Base-by-base conservation (phyloP, 305 asterid species). In the Fraxinus nigra region DNA sequence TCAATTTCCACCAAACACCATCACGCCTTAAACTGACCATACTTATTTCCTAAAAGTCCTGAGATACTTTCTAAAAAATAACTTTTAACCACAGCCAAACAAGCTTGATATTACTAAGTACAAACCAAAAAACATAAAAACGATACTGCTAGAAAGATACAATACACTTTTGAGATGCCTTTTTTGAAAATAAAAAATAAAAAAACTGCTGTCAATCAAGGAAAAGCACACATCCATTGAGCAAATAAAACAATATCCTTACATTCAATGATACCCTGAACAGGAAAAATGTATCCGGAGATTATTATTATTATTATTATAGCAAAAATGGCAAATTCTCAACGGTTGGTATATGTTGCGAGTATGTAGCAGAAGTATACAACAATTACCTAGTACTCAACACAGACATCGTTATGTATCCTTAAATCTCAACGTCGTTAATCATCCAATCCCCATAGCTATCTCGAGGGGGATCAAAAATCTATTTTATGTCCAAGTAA, bases 381-480 rank as follows among this genome's bases (percentile, higher is more conserved):
- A 86, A 88, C 83, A 86, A 84, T 78, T n/a, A 83, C 83, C 88
- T 78, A 79, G 76, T 85, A 74, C 91, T 84, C 85, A 82, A 84
- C 86, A 87, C 81, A 81, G 65, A 78, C 82, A 54, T 75, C 48
- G 75, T 11, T 78, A 82, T 65, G 75, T 33, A 79, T 83, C 79
- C 85, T 79, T 79, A 67, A 75, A 76, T 84, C 85, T 80, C 82
- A 59, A 78, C 72, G 82, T 78, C 82, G 91, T 90, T 84, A 90
- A 91, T 87, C 80, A 72, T 86, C 84, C 87, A 80, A 85, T 72
- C 84, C 87, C 89, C 78, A 83, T 59, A 80, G 83, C 80, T 85
- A 88, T 80, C 89, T 86, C 78, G 28, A 72, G 87, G 84, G 86
- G 40, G 38, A 78, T 87, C 78, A 82, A 88, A 92, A 85, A 79